phyloP scores from a whole-genome alignment of 495 filamentous ascomycete species.

The Xylaria flabelliformis region DNA sequence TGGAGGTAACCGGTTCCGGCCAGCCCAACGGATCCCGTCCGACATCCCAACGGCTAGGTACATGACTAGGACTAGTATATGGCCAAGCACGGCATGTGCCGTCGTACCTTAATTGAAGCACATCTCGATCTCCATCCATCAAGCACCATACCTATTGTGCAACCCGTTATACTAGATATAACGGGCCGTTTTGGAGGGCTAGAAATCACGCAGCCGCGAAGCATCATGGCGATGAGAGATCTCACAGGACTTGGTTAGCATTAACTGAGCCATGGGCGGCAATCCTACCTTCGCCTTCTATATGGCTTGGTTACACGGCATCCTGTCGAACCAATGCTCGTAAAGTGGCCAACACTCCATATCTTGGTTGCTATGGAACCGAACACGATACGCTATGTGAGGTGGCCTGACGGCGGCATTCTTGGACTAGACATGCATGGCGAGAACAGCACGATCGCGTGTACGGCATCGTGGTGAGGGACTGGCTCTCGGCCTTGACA shows the following conservation, averaged over 20 bases:
- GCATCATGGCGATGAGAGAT: neutral
- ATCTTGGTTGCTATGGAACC: slow-evolving; percentile 13
- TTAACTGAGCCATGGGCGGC: neutral
- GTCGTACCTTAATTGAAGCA: slow-evolving; percentile 1
- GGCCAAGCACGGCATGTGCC: neutral
- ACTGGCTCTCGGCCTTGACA: slow-evolving; percentile 18
- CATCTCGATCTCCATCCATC: neutral
- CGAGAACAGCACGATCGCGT: slow-evolving; percentile 18
- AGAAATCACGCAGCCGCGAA: neutral
- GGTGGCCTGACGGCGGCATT: slow-evolving; percentile 10
- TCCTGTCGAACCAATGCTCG: slow-evolving; percentile 4
- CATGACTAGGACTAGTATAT: neutral
- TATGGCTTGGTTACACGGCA: slow-evolving; percentile 10
- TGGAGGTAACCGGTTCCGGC: slow-evolving; percentile 19
- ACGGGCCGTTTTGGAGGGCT: neutral
- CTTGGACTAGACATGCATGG: neutral
- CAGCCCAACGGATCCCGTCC: neutral
- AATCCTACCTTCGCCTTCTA: neutral
- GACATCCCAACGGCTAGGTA: slow-evolving; percentile 15
- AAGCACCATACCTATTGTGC: neutral
- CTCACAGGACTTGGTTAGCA: neutral
- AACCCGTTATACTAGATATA: neutral
- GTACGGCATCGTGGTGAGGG: neutral
- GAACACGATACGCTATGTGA: neutral
- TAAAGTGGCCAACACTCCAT: slow-evolving; percentile 1